Conservation (phyloP, 2,329 filamentous ascomycete genomes). For the Claviceps lovelessii region DNA sequence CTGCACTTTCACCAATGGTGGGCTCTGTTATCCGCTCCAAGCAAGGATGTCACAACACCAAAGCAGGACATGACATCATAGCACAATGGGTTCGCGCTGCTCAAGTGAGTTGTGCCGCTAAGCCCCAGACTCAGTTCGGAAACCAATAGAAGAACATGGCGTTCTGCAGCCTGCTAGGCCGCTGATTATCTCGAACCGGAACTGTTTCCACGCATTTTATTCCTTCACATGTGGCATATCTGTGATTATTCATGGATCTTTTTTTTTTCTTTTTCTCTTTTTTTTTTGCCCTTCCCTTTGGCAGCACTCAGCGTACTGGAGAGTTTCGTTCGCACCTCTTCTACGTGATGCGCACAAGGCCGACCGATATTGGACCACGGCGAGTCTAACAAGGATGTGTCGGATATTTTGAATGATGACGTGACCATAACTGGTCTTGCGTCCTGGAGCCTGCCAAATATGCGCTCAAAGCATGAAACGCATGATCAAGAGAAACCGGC, state of each 20-base stretch:
- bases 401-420: neutral
- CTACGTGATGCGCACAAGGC: neutral
- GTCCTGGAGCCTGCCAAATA: neutral
- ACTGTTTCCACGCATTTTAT: neutral
- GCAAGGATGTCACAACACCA: neutral
- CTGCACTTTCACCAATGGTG: neutral
- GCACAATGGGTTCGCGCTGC: neutral
- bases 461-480: neutral
- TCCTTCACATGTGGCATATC: neutral
- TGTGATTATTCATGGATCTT: neutral
- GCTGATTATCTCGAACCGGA: neutral
- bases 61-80: neutral
- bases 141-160: neutral
- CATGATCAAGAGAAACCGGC: neutral
- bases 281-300: too few relatives aligned
- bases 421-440: neutral
- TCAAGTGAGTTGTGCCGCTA: neutral
- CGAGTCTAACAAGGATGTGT: neutral
- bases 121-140: neutral
- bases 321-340: neutral
- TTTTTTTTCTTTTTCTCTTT: too few relatives aligned
- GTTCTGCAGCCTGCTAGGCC: neutral
- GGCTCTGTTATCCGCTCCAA: neutral
- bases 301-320: neutral
- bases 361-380: neutral